phyloP scores from a whole-genome alignment of 176 grass and related monocot genomes.

The Raddia distichophylla region DNA sequence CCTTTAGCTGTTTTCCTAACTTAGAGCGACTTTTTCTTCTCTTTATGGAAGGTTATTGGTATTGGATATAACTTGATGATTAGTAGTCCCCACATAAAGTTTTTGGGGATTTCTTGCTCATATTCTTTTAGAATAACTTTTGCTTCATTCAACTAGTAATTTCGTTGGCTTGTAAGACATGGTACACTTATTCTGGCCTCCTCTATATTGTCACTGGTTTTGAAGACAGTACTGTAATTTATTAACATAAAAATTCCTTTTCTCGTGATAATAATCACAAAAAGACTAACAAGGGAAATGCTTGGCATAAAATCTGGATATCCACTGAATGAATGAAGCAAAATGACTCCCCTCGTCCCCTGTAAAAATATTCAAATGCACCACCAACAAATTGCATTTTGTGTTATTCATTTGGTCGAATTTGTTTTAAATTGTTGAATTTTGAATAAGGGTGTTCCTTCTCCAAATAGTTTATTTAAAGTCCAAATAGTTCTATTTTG shows the following conservation, averaged over 20 bases:
- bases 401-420: background rate
- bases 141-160: background rate
- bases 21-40: slow-evolving; percentile 5
- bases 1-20: slow-evolving; percentile 16
- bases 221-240: background rate
- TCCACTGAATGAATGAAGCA: background rate
- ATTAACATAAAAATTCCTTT: background rate
- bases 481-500: background rate
- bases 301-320: background rate
- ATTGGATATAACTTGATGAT: slow-evolving; percentile 28
- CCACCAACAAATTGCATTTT: background rate
- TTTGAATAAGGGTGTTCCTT: background rate
- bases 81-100: background rate
- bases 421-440: background rate
- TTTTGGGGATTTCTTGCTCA: background rate
- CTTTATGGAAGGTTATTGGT: slow-evolving; percentile 25
- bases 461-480: background rate
- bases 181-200: background rate
- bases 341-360: background rate
- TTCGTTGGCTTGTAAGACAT: background rate
- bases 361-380: background rate
- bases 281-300: background rate
- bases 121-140: background rate
- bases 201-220: background rate
- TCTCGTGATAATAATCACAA: background rate